Conservation (phyloP, 2,329 filamentous ascomycete species). For the Elsinoe batatas region DNA sequence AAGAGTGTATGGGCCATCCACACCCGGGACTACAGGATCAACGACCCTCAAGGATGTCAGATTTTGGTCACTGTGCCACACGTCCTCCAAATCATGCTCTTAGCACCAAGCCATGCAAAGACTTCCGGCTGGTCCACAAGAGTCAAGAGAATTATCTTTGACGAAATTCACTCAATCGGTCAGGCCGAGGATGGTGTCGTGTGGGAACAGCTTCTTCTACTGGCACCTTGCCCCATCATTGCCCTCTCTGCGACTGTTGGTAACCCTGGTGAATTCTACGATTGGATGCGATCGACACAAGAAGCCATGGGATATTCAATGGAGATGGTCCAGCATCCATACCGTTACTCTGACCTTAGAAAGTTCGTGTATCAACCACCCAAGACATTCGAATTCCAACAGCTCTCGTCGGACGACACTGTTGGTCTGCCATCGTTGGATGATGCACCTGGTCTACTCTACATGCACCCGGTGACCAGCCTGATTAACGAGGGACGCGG, state of each 20-base stretch:
- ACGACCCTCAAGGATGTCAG: constrained; percentile 62
- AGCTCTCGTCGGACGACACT: background rate
- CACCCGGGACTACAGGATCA: constrained; percentile 64
- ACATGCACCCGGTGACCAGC: constrained; percentile 57
- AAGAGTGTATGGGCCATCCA: constrained; percentile 72
- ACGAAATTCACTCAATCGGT: constrained; percentile 73
- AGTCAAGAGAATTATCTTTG: constrained; percentile 68
- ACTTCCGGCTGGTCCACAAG: constrained; percentile 50
- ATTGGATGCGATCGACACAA: constrained; percentile 59
- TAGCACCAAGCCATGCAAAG: constrained; percentile 54
- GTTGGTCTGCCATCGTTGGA: constrained; percentile 44
- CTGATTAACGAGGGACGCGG: constrained; percentile 52
- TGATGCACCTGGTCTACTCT: constrained; percentile 41
- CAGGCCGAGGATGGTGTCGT: constrained; percentile 65
- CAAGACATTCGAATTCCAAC: constrained; percentile 38
- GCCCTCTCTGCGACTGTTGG: constrained; percentile 72
- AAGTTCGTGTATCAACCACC: constrained; percentile 58
- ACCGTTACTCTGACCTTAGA: constrained; percentile 67
- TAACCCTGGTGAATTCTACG: constrained; percentile 59
- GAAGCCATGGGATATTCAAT: constrained; percentile 52
- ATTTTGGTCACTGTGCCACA: constrained; percentile 69
- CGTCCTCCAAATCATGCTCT: constrained; percentile 68
- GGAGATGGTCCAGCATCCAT: constrained; percentile 57
- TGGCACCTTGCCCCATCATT: constrained; percentile 67
- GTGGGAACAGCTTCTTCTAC: constrained; percentile 67